phyloP scores from a whole-genome alignment of 2,329 filamentous ascomycete genomes.

The Colletotrichum sp. region DNA sequence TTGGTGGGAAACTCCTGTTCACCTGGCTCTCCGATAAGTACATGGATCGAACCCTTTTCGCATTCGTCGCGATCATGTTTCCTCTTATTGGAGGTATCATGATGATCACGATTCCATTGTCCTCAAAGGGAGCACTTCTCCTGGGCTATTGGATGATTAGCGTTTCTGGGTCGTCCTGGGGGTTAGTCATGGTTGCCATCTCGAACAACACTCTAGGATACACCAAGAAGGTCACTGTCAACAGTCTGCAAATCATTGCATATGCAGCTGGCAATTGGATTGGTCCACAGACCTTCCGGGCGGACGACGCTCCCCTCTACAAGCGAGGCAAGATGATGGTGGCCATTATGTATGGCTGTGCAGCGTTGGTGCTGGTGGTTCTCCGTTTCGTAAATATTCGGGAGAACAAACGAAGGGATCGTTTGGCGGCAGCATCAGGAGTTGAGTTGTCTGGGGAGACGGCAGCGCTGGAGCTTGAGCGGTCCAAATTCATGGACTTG shows the following conservation, averaged over 20 bases:
- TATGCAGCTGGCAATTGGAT: constrained; percentile 27
- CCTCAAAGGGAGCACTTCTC: constrained; percentile 25
- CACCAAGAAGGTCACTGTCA: constrained; percentile 33
- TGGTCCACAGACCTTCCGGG: constrained; percentile 28
- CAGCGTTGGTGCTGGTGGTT: constrained; percentile 14
- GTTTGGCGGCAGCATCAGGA: constrained; percentile 15
- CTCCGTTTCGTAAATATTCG: constrained; percentile 27
- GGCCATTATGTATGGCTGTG: constrained; percentile 25
- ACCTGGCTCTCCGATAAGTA: constrained; percentile 29
- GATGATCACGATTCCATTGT: constrained; percentile 30
- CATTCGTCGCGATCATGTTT: constrained; percentile 29
- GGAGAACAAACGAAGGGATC: constrained; percentile 30
- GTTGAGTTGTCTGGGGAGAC: constrained; percentile 10
- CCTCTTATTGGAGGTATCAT: constrained; percentile 30
- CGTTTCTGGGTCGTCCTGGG: constrained; percentile 28
- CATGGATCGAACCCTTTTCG: constrained; percentile 28
- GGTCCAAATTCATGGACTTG: constrained; percentile 27
- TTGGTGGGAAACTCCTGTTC: constrained; percentile 25
- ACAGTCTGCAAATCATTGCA: constrained; percentile 24
- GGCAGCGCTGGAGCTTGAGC: neutral
- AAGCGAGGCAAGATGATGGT: constrained; percentile 29
- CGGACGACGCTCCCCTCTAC: constrained; percentile 26
- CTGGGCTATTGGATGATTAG: constrained; percentile 29
- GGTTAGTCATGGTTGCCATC: constrained; percentile 29
- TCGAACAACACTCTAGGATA: constrained; percentile 31